phyloP scores from a whole-genome alignment of 108 stramenopile species.

The Cyclotella sp. region DNA sequence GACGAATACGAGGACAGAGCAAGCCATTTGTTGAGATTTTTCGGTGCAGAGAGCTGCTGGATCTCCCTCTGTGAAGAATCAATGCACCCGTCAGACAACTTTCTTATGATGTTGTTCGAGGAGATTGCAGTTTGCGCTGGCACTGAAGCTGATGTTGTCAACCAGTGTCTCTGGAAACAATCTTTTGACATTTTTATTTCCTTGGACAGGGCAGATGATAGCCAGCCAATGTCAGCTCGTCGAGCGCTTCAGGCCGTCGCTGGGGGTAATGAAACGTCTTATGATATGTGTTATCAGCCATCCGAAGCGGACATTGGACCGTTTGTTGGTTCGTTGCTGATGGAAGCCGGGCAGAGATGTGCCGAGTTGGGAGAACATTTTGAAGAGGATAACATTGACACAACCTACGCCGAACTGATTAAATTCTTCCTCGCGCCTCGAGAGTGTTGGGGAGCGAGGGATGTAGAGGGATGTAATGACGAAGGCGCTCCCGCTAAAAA shows the following conservation, averaged over 20 bases:
- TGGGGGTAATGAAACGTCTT: background rate
- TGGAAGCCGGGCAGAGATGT: slow-evolving; percentile 31
- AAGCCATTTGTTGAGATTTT: slow-evolving; percentile 10
- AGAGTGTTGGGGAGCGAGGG: slow-evolving; percentile 27
- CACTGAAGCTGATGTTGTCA: slow-evolving; percentile 16
- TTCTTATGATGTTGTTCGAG: slow-evolving; percentile 29
- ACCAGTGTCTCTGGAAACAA: slow-evolving; percentile 39
- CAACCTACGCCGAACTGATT: slow-evolving; percentile 17
- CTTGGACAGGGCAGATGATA: background rate
- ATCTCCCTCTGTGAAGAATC: slow-evolving; percentile 37
- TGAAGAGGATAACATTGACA: slow-evolving; percentile 16
- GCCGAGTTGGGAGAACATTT: slow-evolving; percentile 17
- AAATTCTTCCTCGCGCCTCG: slow-evolving; percentile 31
- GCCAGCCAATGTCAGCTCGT: slow-evolving; percentile 9
- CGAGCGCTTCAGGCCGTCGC: slow-evolving; percentile 16
- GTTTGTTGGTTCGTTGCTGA: slow-evolving; percentile 19
- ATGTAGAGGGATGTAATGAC: slow-evolving; percentile 6
- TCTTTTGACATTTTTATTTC: slow-evolving; percentile 12
- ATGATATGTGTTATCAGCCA: slow-evolving; percentile 8
- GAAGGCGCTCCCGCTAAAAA: background rate
- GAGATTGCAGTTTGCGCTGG: slow-evolving; percentile 34
- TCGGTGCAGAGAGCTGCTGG: slow-evolving; percentile 45
- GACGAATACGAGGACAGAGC: slow-evolving; percentile 32
- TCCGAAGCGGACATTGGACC: slow-evolving; percentile 19
- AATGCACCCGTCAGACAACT: slow-evolving; percentile 16